Conservation (phyloP, 805 yeast species). For the Ogataea paradorogensis region DNA sequence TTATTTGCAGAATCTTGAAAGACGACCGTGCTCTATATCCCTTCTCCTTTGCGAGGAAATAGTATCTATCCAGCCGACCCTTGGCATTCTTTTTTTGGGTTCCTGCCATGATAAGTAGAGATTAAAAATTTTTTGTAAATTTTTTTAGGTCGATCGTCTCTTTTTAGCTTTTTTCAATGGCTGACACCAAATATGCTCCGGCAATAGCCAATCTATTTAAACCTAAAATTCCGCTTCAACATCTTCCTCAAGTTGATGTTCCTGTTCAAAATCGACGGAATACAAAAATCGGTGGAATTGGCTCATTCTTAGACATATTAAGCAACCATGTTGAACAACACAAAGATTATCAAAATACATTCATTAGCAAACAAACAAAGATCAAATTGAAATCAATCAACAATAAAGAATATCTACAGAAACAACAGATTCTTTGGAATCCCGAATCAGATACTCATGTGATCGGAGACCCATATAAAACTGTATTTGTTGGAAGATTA, state of each 20-base stretch:
- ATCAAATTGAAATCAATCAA: slow-evolving; percentile 23
- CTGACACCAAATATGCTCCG: slow-evolving; percentile 26
- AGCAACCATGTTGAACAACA: slow-evolving; percentile 32
- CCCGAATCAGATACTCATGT: slow-evolving; percentile 57
- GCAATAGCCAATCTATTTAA: slow-evolving; percentile 49
- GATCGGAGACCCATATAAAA: slow-evolving; percentile 69
- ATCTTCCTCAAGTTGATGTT: slow-evolving; percentile 47
- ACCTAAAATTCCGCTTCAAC: slow-evolving; percentile 56
- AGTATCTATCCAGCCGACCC: slow-evolving; percentile 99
- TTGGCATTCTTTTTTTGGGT: slow-evolving; percentile 94
- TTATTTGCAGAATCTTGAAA: slow-evolving; percentile 89
- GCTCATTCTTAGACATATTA: slow-evolving; percentile 30
- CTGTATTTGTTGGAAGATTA: slow-evolving; percentile 75
- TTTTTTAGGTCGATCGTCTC: slow-evolving; percentile 10
- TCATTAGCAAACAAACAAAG: slow-evolving; percentile 27
- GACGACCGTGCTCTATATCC: slow-evolving; percentile 99
- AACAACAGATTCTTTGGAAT: slow-evolving; percentile 44
- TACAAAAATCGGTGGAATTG: slow-evolving; percentile 44
- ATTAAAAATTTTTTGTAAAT: slow-evolving; percentile 5
- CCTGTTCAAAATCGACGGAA: slow-evolving; percentile 49
- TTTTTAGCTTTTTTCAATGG: slow-evolving; percentile 10
- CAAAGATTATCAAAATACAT: slow-evolving; percentile 11
- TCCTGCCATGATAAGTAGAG: slow-evolving; percentile 43
- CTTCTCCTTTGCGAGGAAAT: slow-evolving; percentile 93
- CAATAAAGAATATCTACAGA: slow-evolving; percentile 32